Conservation (phyloP, 1,284 basidiomycete genomes). For the Cryptococcus floricola region DNA sequence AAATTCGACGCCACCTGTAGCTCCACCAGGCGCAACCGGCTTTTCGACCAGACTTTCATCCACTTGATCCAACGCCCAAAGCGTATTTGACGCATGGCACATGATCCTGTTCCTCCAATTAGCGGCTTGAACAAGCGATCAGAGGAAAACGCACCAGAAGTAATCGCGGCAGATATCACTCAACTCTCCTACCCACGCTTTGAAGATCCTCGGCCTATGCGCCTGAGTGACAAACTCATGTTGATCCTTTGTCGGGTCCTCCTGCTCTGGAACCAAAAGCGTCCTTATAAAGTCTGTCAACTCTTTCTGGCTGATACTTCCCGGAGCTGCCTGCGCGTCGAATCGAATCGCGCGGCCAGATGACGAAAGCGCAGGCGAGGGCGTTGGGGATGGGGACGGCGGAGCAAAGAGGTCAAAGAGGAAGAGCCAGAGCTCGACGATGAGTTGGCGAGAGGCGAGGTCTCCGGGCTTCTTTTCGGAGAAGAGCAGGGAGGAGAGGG, state of each 20-base stretch:
- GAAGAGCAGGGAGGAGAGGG: conserved; percentile 78
- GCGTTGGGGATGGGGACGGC: background rate
- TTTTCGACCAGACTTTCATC: conserved; percentile 80
- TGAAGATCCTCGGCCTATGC: conserved; percentile 80
- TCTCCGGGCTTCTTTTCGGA: conserved; percentile 98
- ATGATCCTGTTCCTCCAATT: conserved; percentile 61
- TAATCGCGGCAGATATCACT: conserved; percentile 89
- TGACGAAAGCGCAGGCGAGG: conserved; percentile 11
- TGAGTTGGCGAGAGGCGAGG: conserved; percentile 78
- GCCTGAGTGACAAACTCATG: conserved; percentile 85
- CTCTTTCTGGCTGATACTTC: conserved; percentile 8
- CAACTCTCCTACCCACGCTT: conserved; percentile 83
- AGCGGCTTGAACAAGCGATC: background rate
- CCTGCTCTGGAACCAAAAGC: conserved; percentile 43
- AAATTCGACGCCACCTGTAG: conserved; percentile 97
- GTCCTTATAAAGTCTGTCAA: conserved; percentile 31
- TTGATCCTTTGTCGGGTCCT: conserved; percentile 42
- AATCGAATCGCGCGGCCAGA: conserved; percentile 22
- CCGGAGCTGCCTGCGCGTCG: conserved; percentile 11
- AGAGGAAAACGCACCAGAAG: conserved; percentile 61
- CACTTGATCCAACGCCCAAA: conserved; percentile 77
- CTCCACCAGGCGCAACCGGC: conserved; percentile 91
- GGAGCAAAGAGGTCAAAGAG: conserved; percentile 72
- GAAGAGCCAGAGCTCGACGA: conserved; percentile 76
- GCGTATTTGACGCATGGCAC: conserved; percentile 87